Evolutionary conservation across 1,139 yeast genomes (phyloP).

Genomic region (Candida sp.): DNA sequence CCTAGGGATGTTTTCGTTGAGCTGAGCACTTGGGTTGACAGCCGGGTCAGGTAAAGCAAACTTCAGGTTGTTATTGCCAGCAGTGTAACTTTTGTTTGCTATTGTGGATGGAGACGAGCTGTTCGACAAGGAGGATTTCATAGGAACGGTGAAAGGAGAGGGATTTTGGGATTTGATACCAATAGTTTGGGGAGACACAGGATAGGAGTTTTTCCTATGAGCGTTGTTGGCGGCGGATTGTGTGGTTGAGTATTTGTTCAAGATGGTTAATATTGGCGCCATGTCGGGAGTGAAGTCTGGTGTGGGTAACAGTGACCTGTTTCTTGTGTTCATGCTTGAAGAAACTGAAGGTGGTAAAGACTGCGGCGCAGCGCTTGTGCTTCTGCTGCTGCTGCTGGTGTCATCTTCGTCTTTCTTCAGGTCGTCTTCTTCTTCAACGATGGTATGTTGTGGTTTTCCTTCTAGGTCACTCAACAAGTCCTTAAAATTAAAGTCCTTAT

Average conservation of each 20-base stretch:
- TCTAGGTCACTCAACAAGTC: slow-evolving; percentile 22
- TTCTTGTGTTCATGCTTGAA: slow-evolving; percentile 7
- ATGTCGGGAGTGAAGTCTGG: slow-evolving; percentile 52
- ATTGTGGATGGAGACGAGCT: slow-evolving; percentile 9
- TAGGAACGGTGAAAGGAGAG: slow-evolving; percentile 28
- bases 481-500: slow-evolving; percentile 56
- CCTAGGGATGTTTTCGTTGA: slow-evolving; percentile 24
- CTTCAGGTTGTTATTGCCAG: slow-evolving; percentile 9
- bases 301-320: slow-evolving; percentile 35
- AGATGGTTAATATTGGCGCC: slow-evolving; percentile 36
- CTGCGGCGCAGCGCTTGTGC: slow-evolving; percentile 10
- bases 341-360: slow-evolving; percentile 5
- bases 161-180: slow-evolving; percentile 21
- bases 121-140: slow-evolving; percentile 18
- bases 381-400: slow-evolving; percentile 10
- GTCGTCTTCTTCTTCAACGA: slow-evolving; percentile 7
- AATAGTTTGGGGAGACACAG: slow-evolving; percentile 17
- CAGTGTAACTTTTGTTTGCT: slow-evolving; percentile 5
- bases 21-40: slow-evolving; percentile 18
- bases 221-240: slow-evolving; percentile 4
- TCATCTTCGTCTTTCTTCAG: slow-evolving; percentile 11
- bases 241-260: slow-evolving; percentile 24
- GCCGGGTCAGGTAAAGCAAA: slow-evolving; percentile 50
- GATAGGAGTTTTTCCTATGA: slow-evolving; percentile 13
- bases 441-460: neutral